phyloP scores from a whole-genome alignment of 2,329 filamentous ascomycete genomes.

The Apiospora aurea region DNA sequence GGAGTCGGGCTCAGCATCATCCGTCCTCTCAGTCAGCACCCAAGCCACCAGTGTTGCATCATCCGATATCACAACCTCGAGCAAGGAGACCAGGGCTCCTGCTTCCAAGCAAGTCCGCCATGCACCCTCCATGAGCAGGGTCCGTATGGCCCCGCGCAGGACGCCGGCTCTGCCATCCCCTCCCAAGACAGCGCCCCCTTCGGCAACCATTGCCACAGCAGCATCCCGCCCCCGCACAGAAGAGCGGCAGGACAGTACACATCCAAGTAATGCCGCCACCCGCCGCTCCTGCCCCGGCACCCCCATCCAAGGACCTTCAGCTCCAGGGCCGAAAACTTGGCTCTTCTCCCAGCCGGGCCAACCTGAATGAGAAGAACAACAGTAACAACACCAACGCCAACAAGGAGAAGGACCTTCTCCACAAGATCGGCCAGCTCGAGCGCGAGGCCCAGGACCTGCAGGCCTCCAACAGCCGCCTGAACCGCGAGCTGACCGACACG shows the following conservation, averaged over 20 bases:
- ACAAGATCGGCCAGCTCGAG: conserved; percentile 47
- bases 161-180: conserved; percentile 27
- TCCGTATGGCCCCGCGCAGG: conserved; percentile 41
- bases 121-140: conserved; percentile 37
- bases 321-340: conserved; percentile 32
- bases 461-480: conserved; percentile 40
- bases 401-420: conserved; percentile 39
- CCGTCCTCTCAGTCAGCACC: conserved; percentile 47
- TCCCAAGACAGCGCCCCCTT: conserved; percentile 1
- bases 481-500: conserved; percentile 41
- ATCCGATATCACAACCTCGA: conserved; percentile 39
- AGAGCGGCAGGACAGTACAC: not conserved
- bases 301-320: conserved; percentile 38
- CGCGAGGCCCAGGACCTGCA: conserved; percentile 41
- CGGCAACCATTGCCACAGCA: not conserved
- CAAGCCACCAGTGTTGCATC: conserved; percentile 48
- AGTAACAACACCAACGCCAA: not conserved
- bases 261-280: not conserved
- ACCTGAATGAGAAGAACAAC: too few relatives aligned
- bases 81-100: conserved; percentile 28
- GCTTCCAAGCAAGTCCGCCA: conserved; percentile 41
- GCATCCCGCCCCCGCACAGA: not conserved
- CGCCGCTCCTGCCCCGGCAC: not conserved
- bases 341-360: not conserved
- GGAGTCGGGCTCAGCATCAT: conserved; percentile 46